Evolutionary conservation across 2,329 filamentous ascomycete genomes (phyloP).

Genomic region (Cladorrhinum sp.): DNA sequence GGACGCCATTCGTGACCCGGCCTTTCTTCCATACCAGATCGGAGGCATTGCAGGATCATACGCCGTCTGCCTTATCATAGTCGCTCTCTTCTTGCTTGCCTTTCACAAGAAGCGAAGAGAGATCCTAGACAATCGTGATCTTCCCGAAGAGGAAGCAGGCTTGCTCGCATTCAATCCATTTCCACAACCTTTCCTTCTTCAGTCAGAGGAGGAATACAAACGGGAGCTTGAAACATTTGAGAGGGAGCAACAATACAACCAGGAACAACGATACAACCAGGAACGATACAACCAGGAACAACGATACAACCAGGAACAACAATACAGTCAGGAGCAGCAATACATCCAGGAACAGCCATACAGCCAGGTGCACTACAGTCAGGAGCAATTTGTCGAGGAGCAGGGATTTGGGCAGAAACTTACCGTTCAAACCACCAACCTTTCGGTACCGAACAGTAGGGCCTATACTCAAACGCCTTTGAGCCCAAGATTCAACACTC

Average conservation of each 20-base stretch:
- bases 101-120: conserved; percentile 56
- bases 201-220: conserved; percentile 29
- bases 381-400: not conserved
- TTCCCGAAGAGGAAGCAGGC: conserved; percentile 39
- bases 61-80: conserved; percentile 70
- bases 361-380: not conserved
- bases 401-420: conserved; percentile 10
- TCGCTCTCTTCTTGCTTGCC: conserved; percentile 63
- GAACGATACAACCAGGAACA: no score
- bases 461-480: conserved; percentile 41
- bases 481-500: conserved; percentile 37
- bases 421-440: conserved; percentile 25
- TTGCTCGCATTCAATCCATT: conserved; percentile 27
- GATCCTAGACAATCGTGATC: conserved; percentile 51
- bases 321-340: not conserved
- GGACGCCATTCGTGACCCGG: conserved; percentile 56
- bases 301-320: no score
- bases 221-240: conserved; percentile 11
- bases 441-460: conserved; percentile 35
- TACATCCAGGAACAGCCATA: no score
- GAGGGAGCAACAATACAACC: not conserved
- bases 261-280: no score
- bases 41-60: conserved; percentile 82
- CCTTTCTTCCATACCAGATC: conserved; percentile 75
- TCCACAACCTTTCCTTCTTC: conserved; percentile 28